Conservation (phyloP, 805 yeast species). For the Candida khao-thaluensis region DNA sequence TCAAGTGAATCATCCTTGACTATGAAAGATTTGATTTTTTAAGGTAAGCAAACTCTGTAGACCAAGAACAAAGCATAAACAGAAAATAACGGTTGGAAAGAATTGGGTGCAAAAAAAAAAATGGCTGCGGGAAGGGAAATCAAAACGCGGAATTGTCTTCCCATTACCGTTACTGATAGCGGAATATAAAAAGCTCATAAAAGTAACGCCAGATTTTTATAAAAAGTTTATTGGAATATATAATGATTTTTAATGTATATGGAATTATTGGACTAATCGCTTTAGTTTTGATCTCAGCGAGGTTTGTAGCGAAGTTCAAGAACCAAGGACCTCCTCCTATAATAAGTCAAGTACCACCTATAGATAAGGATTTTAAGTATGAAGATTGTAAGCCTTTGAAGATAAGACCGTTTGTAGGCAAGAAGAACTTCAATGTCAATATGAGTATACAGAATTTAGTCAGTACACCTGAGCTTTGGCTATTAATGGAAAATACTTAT, state of each 20-base stretch:
- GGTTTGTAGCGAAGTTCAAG: neutral
- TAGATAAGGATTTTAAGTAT: conserved; percentile 44
- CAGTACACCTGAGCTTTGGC: conserved; percentile 50
- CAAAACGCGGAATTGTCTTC: neutral
- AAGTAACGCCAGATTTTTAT: neutral
- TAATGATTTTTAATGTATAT: conserved; percentile 4
- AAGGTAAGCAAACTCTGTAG: too few species aligned
- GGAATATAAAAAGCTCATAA: conserved; percentile 1
- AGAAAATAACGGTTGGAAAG: too few species aligned
- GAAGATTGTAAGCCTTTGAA: conserved; percentile 39
- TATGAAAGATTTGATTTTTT: conserved; percentile 22
- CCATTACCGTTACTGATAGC: neutral
- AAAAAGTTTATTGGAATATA: conserved; percentile 1
- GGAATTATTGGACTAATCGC: neutral
- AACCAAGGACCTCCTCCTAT: neutral
- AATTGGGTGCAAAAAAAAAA: too few species aligned
- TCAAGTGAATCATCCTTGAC: conserved; percentile 20
- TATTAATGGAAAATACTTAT: conserved; percentile 63
- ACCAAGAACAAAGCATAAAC: too few species aligned
- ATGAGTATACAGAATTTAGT: conserved; percentile 34
- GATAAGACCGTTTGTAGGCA: conserved; percentile 38
- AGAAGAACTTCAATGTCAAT: conserved; percentile 33
- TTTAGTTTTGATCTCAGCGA: neutral
- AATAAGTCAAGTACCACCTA: conserved; percentile 19
- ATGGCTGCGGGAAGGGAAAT: conserved; percentile 4